These are phyloP conservation scores for Coemansia sp. DNA, from an alignment of 192 early-diverging fungal species.

Conservation along the genomic window DNA sequence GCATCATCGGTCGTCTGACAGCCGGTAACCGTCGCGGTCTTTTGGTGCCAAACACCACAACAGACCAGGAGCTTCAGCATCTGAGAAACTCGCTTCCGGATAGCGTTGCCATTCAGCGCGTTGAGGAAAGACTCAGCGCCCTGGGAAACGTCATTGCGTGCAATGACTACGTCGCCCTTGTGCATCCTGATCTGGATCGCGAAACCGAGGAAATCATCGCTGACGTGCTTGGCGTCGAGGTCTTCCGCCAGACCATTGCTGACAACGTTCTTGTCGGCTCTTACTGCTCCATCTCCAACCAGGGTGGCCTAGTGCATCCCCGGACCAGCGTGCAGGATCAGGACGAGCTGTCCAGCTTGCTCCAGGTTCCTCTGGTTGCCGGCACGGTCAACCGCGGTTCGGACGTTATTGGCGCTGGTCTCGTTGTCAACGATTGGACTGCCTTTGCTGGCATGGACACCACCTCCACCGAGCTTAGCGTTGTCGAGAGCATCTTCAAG, in stretches of 20 bases:
- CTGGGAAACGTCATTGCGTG: slow-evolving; percentile 99
- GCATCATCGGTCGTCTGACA: slow-evolving; percentile 93
- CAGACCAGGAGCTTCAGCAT: slow-evolving; percentile 98
- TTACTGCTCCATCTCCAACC: slow-evolving; percentile 95
- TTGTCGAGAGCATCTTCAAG: slow-evolving; percentile 98
- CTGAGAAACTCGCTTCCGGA: slow-evolving; percentile 95
- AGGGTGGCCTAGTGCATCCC: slow-evolving; percentile 96
- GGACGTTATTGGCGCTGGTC: slow-evolving; percentile 93
- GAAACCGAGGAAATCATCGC: slow-evolving; percentile 99
- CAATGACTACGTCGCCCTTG: slow-evolving; percentile 98
- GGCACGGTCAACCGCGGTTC: slow-evolving; percentile 99
- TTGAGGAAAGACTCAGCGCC: slow-evolving; percentile 96
- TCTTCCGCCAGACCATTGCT: slow-evolving; percentile 97
- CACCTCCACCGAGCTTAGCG: slow-evolving; percentile 92
- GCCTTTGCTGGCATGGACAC: slow-evolving; percentile 98
- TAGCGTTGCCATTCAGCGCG: slow-evolving; percentile 86
- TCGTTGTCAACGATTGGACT: slow-evolving; percentile 98
- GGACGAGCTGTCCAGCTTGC: slow-evolving; percentile 94
- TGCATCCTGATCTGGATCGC: slow-evolving; percentile 96
- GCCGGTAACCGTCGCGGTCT: slow-evolving; percentile 94
- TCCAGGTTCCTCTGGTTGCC: slow-evolving; percentile 97
- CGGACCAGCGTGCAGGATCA: slow-evolving; percentile 94
- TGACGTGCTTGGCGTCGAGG: slow-evolving; percentile 96
- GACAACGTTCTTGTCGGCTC: slow-evolving; percentile 96
- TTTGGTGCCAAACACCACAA: slow-evolving; percentile 91